Evolutionary conservation across 2,329 filamentous ascomycete species (phyloP), one percentile per base, ranked within the genome.

Genomic region (Akanthomyces uredinophilus): DNA sequence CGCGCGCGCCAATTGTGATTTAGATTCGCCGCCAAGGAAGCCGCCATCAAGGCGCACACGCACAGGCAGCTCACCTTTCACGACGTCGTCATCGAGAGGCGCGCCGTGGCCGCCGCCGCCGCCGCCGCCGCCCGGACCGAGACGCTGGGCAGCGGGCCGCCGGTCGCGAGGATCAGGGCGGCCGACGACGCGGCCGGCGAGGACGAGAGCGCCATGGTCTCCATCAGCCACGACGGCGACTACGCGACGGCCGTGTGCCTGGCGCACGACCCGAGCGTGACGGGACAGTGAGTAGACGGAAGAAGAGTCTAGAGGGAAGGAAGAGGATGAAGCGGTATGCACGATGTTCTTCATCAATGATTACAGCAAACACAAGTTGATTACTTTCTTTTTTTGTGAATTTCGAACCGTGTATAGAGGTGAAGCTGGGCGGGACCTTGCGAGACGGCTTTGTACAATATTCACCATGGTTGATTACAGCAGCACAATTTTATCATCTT

Each of bases 221-320:
- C 89, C 64, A 96, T 97, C 68, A 95, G 89, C 69, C 93, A 97
- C 72, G 93, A 97, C 73, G 87, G 85, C 2, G 88, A 91, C 8
- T 96, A 92, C 75, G 92, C 92, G 11, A 87, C 83, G 22, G 89
- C 89, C 7, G 80, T 88, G 1, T 90, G 87, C 65, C 66, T 91
- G 39, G 85, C 83, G n/a, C 68, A 69, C 32, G 70, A 74, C 11
- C 63, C 64, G 32, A 32, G 52, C 27, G 27, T 46, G 32, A 44
- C 37, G 47, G 41, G 35, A 29, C n/a, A 22, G 20, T 37, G n/a
- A 22, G 20, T 27, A 6, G 46, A 27, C 7, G 3, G 13, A 8
- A 24, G 16, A 41, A 14, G 14, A 5, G 27, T 27, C 4, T 43
- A 6, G 8, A 20, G 3, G 49, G 29, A 29, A 8, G 29, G 18